Percentiles rank a stretch among this genome's conserved stretches.
These are phyloP conservation scores for Biscogniauxia sp. DNA, from an alignment of 2,329 filamentous ascomycete species.

Conservation along the genomic window DNA sequence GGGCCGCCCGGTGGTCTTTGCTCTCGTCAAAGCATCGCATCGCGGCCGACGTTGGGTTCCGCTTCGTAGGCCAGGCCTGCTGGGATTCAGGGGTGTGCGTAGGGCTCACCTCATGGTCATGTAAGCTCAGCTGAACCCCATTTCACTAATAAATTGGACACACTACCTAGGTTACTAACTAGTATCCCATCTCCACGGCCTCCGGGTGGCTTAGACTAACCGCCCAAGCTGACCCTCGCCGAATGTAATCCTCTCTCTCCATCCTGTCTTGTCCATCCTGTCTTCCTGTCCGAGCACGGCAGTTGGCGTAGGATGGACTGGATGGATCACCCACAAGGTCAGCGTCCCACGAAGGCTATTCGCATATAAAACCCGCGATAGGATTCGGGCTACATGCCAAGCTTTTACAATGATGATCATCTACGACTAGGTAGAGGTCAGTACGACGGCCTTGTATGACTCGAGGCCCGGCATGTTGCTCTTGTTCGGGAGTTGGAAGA, in stretches of 20 bases:
- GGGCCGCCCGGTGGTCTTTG: not conserved
- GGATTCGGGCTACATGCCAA: not conserved
- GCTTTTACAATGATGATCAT: not conserved
- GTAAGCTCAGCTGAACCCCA: conserved; percentile 22
- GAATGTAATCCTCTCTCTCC: not conserved
- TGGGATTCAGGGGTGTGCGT: conserved; percentile 5
- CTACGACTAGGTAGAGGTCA: not conserved
- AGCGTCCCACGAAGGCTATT: not conserved
- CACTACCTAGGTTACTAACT: conserved; percentile 19
- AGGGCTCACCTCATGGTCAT: conserved; percentile 17
- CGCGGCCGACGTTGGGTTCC: not conserved
- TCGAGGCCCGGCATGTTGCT: not conserved
- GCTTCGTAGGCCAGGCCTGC: not conserved
- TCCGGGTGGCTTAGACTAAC: conserved; percentile 1
- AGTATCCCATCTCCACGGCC: conserved; percentile 9
- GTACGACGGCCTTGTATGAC: not conserved
- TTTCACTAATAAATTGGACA: conserved; percentile 10
- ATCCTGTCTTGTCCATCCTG: not conserved
- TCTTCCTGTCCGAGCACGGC: not conserved
- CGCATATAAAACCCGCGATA: not conserved
- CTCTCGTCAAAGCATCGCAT: not conserved
- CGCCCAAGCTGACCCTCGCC: not conserved
- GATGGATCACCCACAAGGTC: not conserved
- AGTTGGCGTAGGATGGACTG: not conserved
- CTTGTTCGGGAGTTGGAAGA: not conserved